phyloP scores from a whole-genome alignment of 306 rosid genomes.

The Fagus crenata region DNA sequence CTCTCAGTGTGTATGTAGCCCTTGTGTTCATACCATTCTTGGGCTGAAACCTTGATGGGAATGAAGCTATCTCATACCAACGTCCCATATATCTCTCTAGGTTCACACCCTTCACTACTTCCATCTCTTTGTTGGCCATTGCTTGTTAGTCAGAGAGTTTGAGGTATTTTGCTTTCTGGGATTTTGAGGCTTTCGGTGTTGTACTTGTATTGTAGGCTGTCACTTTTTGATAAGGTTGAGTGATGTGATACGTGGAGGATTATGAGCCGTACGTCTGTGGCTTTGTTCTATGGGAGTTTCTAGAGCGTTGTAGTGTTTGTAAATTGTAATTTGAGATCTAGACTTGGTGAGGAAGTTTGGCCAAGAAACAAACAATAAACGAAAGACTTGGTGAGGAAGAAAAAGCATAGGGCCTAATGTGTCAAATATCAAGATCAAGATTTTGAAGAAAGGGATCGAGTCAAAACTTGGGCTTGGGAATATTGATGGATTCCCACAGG shows the following conservation, averaged over 20 bases:
- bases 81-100: constrained; percentile 77
- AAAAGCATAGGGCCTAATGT: constrained; percentile 6
- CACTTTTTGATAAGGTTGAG: not conserved
- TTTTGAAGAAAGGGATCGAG: too few species aligned
- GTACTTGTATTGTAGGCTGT: not conserved
- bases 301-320: not conserved
- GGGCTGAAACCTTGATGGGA: constrained; percentile 75
- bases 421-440: constrained; percentile 15
- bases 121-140: constrained; percentile 67
- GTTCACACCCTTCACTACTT: constrained; percentile 60
- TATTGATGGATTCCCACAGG: too few species aligned
- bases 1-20: constrained; percentile 76
- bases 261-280: constrained; percentile 19
- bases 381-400: constrained; percentile 14
- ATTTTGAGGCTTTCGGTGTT: not conserved
- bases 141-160: not conserved
- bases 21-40: constrained; percentile 65
- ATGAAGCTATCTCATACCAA: constrained; percentile 93
- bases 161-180: too few species aligned
- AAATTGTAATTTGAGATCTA: not conserved
- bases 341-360: not conserved
- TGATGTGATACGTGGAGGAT: constrained; percentile 30
- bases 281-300: not conserved
- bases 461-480: too few species aligned
- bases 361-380: constrained; percentile 10